These are phyloP conservation scores for Colletotrichum tamarilloi DNA, from an alignment of 2,329 filamentous ascomycete species.

Conservation along the genomic window DNA sequence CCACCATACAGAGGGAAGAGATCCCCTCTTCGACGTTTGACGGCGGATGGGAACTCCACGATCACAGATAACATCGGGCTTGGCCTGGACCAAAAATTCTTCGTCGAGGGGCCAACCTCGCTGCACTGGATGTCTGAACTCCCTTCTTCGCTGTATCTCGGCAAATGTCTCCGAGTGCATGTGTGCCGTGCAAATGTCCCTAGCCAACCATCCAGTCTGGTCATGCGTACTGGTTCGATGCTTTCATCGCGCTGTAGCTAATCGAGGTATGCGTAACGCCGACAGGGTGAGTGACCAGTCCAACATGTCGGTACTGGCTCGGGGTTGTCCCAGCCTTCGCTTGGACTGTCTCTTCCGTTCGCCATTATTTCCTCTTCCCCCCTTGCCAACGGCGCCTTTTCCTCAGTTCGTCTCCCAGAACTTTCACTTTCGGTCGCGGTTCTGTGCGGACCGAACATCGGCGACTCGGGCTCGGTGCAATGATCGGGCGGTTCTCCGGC, in stretches of 20 bases:
- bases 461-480: constrained; percentile 32
- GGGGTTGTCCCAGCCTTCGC: constrained; percentile 17
- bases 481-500: constrained; percentile 21
- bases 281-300: neutral
- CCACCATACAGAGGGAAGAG: constrained; percentile 46
- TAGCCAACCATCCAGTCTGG: constrained; percentile 9
- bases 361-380: neutral
- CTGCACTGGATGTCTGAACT: neutral
- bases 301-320: constrained; percentile 29
- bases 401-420: neutral
- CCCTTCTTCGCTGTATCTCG: constrained; percentile 29
- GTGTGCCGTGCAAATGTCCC: constrained; percentile 12
- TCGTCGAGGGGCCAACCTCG: constrained; percentile 17
- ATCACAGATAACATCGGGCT: constrained; percentile 20
- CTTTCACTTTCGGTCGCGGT: constrained; percentile 6
- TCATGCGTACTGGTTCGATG: no score
- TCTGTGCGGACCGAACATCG: constrained; percentile 10
- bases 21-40: neutral
- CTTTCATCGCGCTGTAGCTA: neutral
- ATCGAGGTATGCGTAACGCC: neutral
- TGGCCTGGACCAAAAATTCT: constrained; percentile 3
- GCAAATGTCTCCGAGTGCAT: constrained; percentile 21
- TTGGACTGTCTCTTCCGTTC: neutral
- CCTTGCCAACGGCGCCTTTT: neutral
- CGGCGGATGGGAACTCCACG: neutral